Percentiles rank a stretch among this genome's conserved stretches.
Conservation (phyloP, 2,329 filamentous ascomycete genomes). For the Alternaria sp. region DNA sequence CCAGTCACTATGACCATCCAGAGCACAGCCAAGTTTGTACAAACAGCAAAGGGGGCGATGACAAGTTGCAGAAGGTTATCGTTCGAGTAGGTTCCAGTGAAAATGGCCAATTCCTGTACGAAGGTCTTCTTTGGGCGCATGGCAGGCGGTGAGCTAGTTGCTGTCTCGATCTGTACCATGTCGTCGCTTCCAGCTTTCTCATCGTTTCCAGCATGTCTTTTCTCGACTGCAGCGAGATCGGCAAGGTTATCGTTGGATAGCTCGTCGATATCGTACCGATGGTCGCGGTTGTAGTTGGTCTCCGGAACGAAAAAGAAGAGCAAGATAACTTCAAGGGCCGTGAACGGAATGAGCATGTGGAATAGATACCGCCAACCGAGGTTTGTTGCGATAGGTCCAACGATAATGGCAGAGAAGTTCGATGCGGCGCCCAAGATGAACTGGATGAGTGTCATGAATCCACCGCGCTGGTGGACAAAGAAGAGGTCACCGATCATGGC, state of each 20-base stretch:
- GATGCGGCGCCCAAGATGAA: conserved; percentile 46
- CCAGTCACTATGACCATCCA: conserved; percentile 58
- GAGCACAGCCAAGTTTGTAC: conserved; percentile 59
- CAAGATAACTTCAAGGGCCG: conserved; percentile 52
- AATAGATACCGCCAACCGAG: conserved; percentile 53
- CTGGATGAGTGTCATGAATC: conserved; percentile 43
- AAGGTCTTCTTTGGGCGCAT: conserved; percentile 46
- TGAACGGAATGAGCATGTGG: conserved; percentile 56
- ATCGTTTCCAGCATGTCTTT: conserved; percentile 19
- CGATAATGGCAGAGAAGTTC: conserved; percentile 47
- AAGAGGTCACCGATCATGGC: conserved; percentile 46
- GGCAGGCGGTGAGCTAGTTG: conserved; percentile 18
- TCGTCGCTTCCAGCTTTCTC: conserved; percentile 19
- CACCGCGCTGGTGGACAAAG: conserved; percentile 48
- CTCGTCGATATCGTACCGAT: conserved; percentile 43
- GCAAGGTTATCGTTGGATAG: conserved; percentile 34
- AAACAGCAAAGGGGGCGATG: conserved; percentile 57
- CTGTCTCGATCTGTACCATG: conserved; percentile 29
- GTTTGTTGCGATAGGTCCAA: conserved; percentile 43
- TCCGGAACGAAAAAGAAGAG: conserved; percentile 60
- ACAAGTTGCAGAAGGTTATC: conserved; percentile 49
- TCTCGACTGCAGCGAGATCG: conserved; percentile 33
- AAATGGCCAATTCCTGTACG: conserved; percentile 45
- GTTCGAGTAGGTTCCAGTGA: conserved; percentile 49
- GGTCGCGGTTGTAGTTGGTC: conserved; percentile 56